phyloP scores from a whole-genome alignment of 495 filamentous ascomycete species.

The Podospora didyma region DNA sequence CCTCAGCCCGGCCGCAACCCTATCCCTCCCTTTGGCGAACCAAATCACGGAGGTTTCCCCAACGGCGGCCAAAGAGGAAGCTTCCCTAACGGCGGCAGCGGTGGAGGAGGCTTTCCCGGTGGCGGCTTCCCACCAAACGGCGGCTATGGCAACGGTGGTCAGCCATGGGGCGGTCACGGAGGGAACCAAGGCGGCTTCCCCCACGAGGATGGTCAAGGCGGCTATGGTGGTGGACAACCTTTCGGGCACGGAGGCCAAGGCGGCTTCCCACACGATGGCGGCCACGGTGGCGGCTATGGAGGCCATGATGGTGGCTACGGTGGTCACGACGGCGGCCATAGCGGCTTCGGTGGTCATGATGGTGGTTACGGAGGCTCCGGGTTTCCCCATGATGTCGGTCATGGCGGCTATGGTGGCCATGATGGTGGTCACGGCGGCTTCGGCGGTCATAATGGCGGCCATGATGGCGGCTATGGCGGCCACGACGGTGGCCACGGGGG shows the following conservation, averaged over 20 bases:
- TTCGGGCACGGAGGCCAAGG: neutral
- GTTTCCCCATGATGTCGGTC: neutral
- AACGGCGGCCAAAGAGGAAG: neutral
- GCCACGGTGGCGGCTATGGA: constrained; percentile 4
- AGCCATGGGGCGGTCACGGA: neutral
- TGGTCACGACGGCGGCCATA: neutral
- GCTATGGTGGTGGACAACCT: constrained; percentile 1
- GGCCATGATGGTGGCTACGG: neutral
- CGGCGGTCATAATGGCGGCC: constrained; percentile 3
- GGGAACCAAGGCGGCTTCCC: constrained; percentile 1
- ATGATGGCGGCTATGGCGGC: neutral
- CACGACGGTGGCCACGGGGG: constrained; percentile 1
- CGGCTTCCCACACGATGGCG: constrained; percentile 2
- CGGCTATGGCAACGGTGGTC: neutral
- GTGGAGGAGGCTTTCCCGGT: neutral
- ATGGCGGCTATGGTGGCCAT: constrained; percentile 1
- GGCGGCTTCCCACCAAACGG: neutral
- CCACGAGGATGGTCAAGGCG: constrained; percentile 4
- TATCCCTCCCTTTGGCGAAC: neutral
- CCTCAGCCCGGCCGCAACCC: neutral
- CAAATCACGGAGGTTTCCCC: neutral
- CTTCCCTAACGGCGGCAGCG: neutral
- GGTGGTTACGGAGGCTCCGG: neutral
- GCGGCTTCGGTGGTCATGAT: constrained; percentile 2
- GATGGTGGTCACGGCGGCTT: neutral